Evolutionary conservation across 1,284 basidiomycete genomes (phyloP), one percentile per base, ranked within the genome.

Genomic region (Apiotrichum veenhuisii): DNA sequence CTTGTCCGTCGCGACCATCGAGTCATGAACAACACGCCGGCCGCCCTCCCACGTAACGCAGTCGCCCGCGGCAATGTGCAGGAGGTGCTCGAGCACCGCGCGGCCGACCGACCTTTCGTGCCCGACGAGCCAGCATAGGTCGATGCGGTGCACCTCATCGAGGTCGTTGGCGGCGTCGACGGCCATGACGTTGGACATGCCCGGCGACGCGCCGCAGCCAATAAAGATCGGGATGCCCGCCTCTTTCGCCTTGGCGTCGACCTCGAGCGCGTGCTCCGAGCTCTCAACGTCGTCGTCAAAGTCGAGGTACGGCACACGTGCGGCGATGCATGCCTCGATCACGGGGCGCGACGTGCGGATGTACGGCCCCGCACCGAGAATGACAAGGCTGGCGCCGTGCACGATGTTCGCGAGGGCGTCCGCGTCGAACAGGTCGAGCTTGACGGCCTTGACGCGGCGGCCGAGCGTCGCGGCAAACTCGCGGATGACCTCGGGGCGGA

Each of bases 211-310:
- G 15, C 43, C 43, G 18, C 43, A 44, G 23, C 43, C 43, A 12
- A 44, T 27, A n/a, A 26, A 44, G 43, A 44, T 12, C 15, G 43
- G 43, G 43, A 44, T 44, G 25, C 43, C 58, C 18, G 65, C 67
- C 25, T 66, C 70, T 54, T 62, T 69, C 23, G 62, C 68, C 57
- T 68, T 63, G 22, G 71, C 52, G 25, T 55, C 68, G n/a, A 58
- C 67, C 66, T 76, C 75, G 53, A 71, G 72, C 27, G 72, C 69
- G 43, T 72, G 43, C 43, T 44, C 43, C 23, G 43, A 26, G 43
- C 43, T 44, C 25, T 44, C 43, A 17, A 44, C 43, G 25, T 44
- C 43, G 25, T 44, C 43, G 43, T 44, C 43, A 44, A 44, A 44
- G 43, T 44, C 43, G 25, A 44, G 43, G 43, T 44, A 44, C 25